Evolutionary conservation across 1,139 yeast species (phyloP), one percentile per base, ranked within the genome.

Genomic region (Geotrichum phurueaensis): DNA sequence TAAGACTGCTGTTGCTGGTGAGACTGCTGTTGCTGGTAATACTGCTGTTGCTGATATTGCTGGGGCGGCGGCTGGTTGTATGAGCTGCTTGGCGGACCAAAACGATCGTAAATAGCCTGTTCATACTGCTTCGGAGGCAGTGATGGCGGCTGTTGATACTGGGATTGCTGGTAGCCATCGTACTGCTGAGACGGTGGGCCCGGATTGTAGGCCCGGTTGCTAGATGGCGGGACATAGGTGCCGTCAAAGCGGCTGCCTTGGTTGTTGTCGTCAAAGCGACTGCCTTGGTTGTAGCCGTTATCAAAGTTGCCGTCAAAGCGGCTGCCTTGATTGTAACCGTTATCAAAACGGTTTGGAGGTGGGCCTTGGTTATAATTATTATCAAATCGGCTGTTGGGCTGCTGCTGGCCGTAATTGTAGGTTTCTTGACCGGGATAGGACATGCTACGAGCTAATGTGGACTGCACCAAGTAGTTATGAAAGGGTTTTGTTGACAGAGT

Each of bases 371-470:
- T 15, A 25, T 51, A 51, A 7, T 36, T 33, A 31, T 51, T 51
- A 20, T 51, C 12, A n/a, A n/a, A 25, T 4, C 18, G 29, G 22
- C 20, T 20, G 33, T 53, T 50, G 39, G 54, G 18, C 15, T 31
- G 27, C 20, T 18, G 54, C 15, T 54, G 55, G 27, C 61, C 60
- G 56, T 70, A 70, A 5, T 68, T 63, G 56, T 66, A 61, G 18
- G 66, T 65, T 49, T 69, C 69, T 52, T 63, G 66, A 18, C 73
- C 73, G 7, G 73, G 73, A 60, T 66, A 69, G 12, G 70, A 64
- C 71, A 69, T 69, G 29, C n/a, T n/a, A n/a, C n/a, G n/a, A n/a
- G n/a, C n/a, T n/a, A n/a, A n/a, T n/a, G n/a, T n/a, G n/a, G n/a
- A n/a, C n/a, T n/a, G n/a, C n/a, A n/a, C n/a, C n/a, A n/a, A n/a